Conservation (phyloP, 805 yeast species). For the Ogataea nakhonphanomensis region DNA sequence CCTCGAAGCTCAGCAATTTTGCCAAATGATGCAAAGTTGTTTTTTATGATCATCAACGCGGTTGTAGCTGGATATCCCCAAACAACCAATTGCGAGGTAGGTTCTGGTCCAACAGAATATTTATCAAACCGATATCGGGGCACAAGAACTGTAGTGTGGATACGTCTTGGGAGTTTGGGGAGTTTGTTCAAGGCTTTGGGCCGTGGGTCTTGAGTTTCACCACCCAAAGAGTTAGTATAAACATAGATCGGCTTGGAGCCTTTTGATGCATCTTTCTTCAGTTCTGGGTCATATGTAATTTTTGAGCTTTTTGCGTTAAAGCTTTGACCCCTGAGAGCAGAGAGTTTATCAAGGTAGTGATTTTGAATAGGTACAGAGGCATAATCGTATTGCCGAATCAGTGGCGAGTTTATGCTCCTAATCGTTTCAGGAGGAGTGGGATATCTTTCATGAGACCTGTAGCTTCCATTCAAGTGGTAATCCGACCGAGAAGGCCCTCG, state of each 20-base stretch:
- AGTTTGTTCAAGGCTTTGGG: slow-evolving; percentile 2
- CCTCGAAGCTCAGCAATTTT: slow-evolving; percentile 55
- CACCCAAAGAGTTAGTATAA: slow-evolving; percentile 33
- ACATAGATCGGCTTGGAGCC: slow-evolving; percentile 37
- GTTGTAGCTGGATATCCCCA: slow-evolving; percentile 60
- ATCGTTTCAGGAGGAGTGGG: slow-evolving; percentile 4
- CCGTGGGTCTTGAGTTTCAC: slow-evolving; percentile 24
- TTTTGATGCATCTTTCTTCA: slow-evolving; percentile 35
- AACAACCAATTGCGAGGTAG: slow-evolving; percentile 64
- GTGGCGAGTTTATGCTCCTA: slow-evolving; percentile 1
- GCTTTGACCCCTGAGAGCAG: background rate
- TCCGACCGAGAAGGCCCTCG: slow-evolving; percentile 4
- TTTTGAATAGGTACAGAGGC: slow-evolving; percentile 18
- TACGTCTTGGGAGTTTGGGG: slow-evolving; percentile 11
- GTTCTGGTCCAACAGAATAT: slow-evolving; percentile 72
- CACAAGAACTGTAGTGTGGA: slow-evolving; percentile 7
- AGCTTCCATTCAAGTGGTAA: background rate
- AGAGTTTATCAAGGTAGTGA: slow-evolving; percentile 15
- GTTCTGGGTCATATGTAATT: slow-evolving; percentile 51
- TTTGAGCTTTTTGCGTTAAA: slow-evolving; percentile 21
- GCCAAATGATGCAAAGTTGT: slow-evolving; percentile 63
- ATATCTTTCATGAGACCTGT: background rate
- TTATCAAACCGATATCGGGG: slow-evolving; percentile 54
- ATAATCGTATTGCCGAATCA: slow-evolving; percentile 15
- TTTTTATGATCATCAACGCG: slow-evolving; percentile 42